A percentile compares a stretch with the other conserved stretches of the same genome.
phyloP scores from a whole-genome alignment of 495 filamentous ascomycete genomes.

The Cudoniella acicularis region DNA sequence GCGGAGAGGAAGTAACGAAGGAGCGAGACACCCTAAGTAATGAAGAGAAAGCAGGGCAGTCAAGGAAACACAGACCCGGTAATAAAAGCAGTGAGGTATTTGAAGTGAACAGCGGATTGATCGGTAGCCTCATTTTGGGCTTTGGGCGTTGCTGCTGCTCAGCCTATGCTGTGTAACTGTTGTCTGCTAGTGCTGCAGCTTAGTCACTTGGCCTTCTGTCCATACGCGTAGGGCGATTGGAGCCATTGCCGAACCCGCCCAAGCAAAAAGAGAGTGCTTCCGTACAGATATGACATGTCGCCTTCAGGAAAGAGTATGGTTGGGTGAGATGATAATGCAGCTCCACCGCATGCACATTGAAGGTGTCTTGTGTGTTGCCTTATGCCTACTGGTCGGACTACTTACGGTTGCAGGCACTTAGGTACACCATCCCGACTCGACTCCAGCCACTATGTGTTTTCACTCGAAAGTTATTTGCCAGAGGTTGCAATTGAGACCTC shows the following conservation, averaged over 20 bases:
- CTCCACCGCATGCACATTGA: background rate
- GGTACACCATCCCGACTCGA: background rate
- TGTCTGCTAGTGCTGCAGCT: slow-evolving; percentile 9
- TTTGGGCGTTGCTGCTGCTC: background rate
- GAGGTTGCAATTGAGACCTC: background rate
- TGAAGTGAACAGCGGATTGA: background rate
- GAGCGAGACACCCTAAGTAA: background rate
- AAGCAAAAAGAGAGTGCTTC: slow-evolving; percentile 2
- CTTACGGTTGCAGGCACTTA: background rate
- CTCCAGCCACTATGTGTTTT: background rate
- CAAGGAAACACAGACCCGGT: slow-evolving; percentile 1
- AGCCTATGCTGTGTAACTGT: slow-evolving; percentile 8
- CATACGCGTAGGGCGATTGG: background rate
- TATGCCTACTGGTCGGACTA: background rate
- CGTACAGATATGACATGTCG: background rate
- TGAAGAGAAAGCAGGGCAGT: slow-evolving; percentile 1
- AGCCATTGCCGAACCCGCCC: too few relatives aligned
- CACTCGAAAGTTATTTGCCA: background rate
- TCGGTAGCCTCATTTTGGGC: slow-evolving; percentile 6
- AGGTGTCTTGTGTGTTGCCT: background rate
- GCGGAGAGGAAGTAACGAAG: background rate
- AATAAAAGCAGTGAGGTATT: background rate
- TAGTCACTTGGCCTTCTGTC: slow-evolving; percentile 1
- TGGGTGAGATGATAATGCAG: background rate
- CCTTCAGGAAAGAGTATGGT: background rate